These are phyloP conservation scores for Talaromyces sp. DNA, from an alignment of 2,329 filamentous ascomycete genomes.

Conservation along the genomic window DNA sequence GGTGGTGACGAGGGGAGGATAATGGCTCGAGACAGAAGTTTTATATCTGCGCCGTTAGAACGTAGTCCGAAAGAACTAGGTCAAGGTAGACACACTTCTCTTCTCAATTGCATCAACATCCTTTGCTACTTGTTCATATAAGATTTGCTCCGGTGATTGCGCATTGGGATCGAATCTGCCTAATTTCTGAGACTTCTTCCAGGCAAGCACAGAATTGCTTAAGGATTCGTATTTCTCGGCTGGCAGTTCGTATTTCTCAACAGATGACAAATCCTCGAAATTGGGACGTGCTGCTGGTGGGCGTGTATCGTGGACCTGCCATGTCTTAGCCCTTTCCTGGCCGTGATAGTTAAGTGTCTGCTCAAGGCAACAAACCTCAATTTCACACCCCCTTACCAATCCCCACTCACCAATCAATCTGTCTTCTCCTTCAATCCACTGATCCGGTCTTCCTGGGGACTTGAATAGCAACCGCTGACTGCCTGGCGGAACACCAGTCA, in stretches of 20 bases:
- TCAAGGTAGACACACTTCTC: conserved; percentile 46
- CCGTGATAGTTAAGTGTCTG: neutral
- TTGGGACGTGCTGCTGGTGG: conserved; percentile 71
- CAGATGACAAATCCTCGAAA: conserved; percentile 71
- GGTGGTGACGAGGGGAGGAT: conserved; percentile 39
- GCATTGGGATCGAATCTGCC: conserved; percentile 90
- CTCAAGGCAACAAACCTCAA: conserved; percentile 33
- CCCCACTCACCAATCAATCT: conserved; percentile 52
- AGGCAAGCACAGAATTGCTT: conserved; percentile 81
- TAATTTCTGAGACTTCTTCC: conserved; percentile 94
- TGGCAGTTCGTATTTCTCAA: conserved; percentile 90
- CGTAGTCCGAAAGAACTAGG: neutral
- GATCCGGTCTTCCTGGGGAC: conserved; percentile 54
- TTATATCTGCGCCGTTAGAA: conserved; percentile 34
- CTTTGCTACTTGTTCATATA: conserved; percentile 61
- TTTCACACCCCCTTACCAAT: conserved; percentile 38
- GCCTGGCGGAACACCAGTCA: conserved; percentile 83
- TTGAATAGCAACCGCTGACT: conserved; percentile 72
- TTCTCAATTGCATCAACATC: conserved; percentile 57
- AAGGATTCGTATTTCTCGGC: conserved; percentile 78
- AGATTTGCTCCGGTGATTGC: conserved; percentile 66
- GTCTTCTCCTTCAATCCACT: conserved; percentile 67
- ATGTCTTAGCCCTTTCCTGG: neutral
- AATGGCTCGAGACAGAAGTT: conserved; percentile 39
- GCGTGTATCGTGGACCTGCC: conserved; percentile 71